Evolutionary conservation across 345 rosid genomes (phyloP), one percentile per base, ranked within the genome.

Genomic region (Aquilaria sinensis): DNA sequence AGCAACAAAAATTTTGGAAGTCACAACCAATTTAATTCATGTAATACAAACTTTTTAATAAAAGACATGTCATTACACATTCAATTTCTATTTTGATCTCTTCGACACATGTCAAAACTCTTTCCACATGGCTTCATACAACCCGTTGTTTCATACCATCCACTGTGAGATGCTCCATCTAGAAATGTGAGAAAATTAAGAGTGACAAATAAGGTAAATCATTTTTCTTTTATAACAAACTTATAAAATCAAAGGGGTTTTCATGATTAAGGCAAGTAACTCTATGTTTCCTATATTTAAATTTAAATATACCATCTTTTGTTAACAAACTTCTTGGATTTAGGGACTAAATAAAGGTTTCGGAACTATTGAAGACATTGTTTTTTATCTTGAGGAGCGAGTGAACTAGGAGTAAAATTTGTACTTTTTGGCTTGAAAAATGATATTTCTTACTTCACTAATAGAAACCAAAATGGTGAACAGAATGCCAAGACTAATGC

Each of bases 81-180:
- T 75, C 83, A 62, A 87, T 75, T 72, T 80, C 88, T 82, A 71
- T 71, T 71, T 61, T 82, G 72, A 87, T 83, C 71, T 81, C 85
- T 61, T 85, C 91, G 41, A 88, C 81, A 51, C 95, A 80, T 81
- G 70, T 72, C 87, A 79, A 58, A 88, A 76, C 73, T 88, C 95
- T 72, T 78, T 67, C 47, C 89, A 72, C 88, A 88, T 88, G 45
- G 68, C 80, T 60, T 79, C 78, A 74, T 83, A 85, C 58, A 88
- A 70, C 10, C 74, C 85, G 51, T 70, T 60, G 37, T 78, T 80
- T 23, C 67, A 72, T 45, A 72, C 77, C 73, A 56, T 80, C 80
- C 54, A 68, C 78, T n/a, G 62, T 50, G 47, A 83, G 84, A 69
- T 81, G 85, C 67, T 81, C 84, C 12, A 56, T 79, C 89, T 83